Evolutionary conservation across 352 stramenopile species (phyloP), one percentile per base, ranked within the genome.

Genomic region (Pythium brassicae): DNA sequence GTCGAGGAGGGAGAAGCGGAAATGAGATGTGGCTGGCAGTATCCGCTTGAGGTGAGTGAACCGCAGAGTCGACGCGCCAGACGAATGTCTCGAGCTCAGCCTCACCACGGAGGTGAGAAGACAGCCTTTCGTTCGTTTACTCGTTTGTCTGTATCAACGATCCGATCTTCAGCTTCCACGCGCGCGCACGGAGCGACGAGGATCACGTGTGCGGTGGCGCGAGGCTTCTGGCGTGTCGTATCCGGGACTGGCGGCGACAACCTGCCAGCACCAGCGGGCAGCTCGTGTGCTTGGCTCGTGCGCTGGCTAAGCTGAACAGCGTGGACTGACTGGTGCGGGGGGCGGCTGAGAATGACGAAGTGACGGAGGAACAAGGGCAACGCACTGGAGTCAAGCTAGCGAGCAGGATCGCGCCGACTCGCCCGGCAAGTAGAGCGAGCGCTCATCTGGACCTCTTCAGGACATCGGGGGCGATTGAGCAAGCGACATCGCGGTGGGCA

Each of bases 11-110:
- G 39, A 19, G 40, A 45, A 45, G 19, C 14, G 20, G 40, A 46
- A 46, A 46, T 46, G 40, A 46, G 40, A 46, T 46, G 40, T 7
- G 40, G 20, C 43, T 20, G 44, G 10, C 44, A 2, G 37, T 43
- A 29, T 34, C n/a, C 40, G 27, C 22, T 19, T 15, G 35, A 17
- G 42, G 12, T 15, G 12, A 23, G 27, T 63, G 57, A 63, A 63
- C 42, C 51, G 50, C 42, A 35, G 23, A 52, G 57, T 63, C 57
- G 57, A 63, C 57, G 57, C 57, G 57, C 57, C 57, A 53, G 55
- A 55, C 55, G 26, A 61, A 61, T 35, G 17, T 22, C 22, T 29
- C 12, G 45, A 25, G 54, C 46, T 61, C 55, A 54, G 35, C 54
- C 46, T 61, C 55, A 54, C 46, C 19, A 43, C 25, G 7, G 15